Percentiles rank a stretch among this genome's conserved stretches.
phyloP scores from a whole-genome alignment of 208 protist genomes.

The Trypanosomatidae sp. region DNA sequence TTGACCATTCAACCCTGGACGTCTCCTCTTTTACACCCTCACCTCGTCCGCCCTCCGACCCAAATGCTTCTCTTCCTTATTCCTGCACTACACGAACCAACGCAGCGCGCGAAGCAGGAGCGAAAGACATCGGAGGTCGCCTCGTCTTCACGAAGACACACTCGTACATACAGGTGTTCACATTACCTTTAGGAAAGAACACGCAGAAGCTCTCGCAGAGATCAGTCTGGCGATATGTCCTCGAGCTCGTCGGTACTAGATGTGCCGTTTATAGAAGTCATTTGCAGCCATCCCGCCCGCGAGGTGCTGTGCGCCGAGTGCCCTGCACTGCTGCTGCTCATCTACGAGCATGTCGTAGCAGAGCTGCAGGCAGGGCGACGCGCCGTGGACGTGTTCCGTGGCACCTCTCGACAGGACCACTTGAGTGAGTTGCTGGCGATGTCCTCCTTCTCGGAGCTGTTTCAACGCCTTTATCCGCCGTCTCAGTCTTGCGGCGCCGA shows the following conservation, averaged over 20 bases:
- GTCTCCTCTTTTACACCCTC: background rate
- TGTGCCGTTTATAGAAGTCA: constrained; percentile 44
- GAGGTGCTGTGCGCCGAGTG: constrained; percentile 60
- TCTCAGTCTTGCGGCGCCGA: background rate
- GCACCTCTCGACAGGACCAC: constrained; percentile 33
- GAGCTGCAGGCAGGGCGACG: constrained; percentile 30
- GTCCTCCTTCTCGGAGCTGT: constrained; percentile 29
- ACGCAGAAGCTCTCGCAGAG: background rate
- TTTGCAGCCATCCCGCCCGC: constrained; percentile 53
- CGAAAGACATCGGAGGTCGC: background rate
- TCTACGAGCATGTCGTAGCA: constrained; percentile 71
- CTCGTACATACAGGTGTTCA: background rate
- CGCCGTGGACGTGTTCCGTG: constrained; percentile 41
- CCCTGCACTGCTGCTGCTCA: constrained; percentile 57
- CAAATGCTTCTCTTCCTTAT: background rate
- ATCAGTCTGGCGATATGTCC: constrained; percentile 3
- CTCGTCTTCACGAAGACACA: background rate
- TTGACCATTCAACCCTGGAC: background rate
- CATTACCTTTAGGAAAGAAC: background rate
- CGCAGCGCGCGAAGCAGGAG: background rate
- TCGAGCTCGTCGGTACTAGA: constrained; percentile 18
- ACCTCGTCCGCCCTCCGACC: background rate
- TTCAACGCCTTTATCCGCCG: constrained; percentile 11
- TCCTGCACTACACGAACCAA: background rate
- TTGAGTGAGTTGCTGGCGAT: constrained; percentile 44